A percentile compares a stretch with the other conserved stretches of the same genome.
Evolutionary conservation across 2,329 filamentous ascomycete species (phyloP).

Genomic region (Xylariaceae sp.): DNA sequence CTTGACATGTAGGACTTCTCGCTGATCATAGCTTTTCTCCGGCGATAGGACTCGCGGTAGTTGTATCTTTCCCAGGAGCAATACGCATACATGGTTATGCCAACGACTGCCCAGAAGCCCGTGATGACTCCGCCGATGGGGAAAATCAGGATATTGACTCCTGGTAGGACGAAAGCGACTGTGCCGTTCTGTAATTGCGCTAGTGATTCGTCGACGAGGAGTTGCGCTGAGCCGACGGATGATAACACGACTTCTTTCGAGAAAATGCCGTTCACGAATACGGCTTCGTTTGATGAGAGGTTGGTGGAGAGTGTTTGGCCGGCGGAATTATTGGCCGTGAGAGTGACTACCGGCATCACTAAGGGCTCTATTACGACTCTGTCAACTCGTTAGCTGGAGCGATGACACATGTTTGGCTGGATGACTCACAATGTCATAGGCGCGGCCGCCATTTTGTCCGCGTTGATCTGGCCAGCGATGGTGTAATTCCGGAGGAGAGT

Average conservation of each 20-base stretch:
- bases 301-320: slow-evolving; percentile 56
- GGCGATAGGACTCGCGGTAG: slow-evolving; percentile 61
- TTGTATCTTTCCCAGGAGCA: slow-evolving; percentile 65
- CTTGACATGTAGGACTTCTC: slow-evolving; percentile 29
- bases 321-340: slow-evolving; percentile 52
- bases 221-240: slow-evolving; percentile 43
- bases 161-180: slow-evolving; percentile 65
- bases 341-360: slow-evolving; percentile 64
- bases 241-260: slow-evolving; percentile 53
- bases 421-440: slow-evolving; percentile 59
- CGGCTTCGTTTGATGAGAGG: slow-evolving; percentile 65
- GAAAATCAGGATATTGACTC: slow-evolving; percentile 64
- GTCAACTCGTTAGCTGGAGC: slow-evolving; percentile 1
- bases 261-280: slow-evolving; percentile 69
- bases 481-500: slow-evolving; percentile 58
- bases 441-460: slow-evolving; percentile 46
- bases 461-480: slow-evolving; percentile 66
- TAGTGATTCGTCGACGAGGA: slow-evolving; percentile 46
- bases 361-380: slow-evolving; percentile 59
- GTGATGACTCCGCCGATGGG: slow-evolving; percentile 67
- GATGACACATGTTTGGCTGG: background rate
- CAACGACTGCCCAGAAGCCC: slow-evolving; percentile 56
- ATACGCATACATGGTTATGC: slow-evolving; percentile 54
- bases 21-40: slow-evolving; percentile 41
- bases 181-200: slow-evolving; percentile 46